Base-by-base conservation (phyloP, 2,329 filamentous ascomycete genomes). In the Nemania sp. region DNA sequence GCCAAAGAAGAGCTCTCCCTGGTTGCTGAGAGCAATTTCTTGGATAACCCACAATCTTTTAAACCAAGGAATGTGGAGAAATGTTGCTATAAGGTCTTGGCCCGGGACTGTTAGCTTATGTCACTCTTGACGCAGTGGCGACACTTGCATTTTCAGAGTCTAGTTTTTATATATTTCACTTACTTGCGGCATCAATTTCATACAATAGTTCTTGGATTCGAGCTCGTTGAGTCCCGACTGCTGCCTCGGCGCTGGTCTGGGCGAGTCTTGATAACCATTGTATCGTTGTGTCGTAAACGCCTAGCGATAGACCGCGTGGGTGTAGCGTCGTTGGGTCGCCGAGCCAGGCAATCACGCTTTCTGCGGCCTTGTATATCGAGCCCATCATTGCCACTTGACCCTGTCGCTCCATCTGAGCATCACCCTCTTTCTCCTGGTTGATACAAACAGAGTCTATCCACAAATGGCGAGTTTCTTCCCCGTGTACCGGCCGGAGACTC, bases 11-110 rank as follows among this genome's bases (percentile, higher is more conserved):
- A 45, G 41, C 13, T 45, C 11, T 45, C 41, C 41, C 4, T 15
- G 41, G n/a, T 45, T n/a, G 41, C 41, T 13, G 5, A 45, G 41
- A 45, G 41, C 41, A 15, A 45, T 45, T 13, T 45, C 41, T 45
- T 45, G 41, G 5, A 45, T 13, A 45, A 45, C 41, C 41, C 41
- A 45, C 15, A 45, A 13, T n/a, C 41, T 45, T 45, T 45, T 45
- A 45, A 45, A 45, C 41, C 41, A 45, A 45, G 41, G 41, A n/a
- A 45, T 45, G n/a, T 45, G 41, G n/a, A 45, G 41, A 13, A 45
- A 45, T 15, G 41, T 45, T 15, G 41, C 41, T 15, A 45, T 13
- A 45, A 45, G 41, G 41, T 45, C 41, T 45, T 45, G 11, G 3
- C 41, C 41, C 11, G 4, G 41, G 41, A 13, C 11, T 13, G n/a